phyloP scores from a whole-genome alignment of 306 rosid genomes.

The Malus sylvestris region DNA sequence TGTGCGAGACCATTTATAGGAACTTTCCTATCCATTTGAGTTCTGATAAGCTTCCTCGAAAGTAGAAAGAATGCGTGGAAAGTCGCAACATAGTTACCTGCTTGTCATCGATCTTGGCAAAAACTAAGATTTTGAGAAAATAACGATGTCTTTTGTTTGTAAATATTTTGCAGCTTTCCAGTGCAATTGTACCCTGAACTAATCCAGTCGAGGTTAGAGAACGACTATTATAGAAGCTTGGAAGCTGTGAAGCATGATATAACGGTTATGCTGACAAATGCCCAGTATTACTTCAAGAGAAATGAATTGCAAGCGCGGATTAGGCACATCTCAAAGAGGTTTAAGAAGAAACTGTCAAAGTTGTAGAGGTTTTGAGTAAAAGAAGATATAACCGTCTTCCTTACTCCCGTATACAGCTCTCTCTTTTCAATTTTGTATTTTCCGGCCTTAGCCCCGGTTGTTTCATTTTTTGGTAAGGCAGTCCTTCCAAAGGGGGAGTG shows the following conservation, averaged over 20 bases:
- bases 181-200: constrained; percentile 61
- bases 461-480: neutral
- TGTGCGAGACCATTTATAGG: neutral
- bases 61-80: neutral
- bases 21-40: neutral
- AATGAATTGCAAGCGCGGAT: constrained; percentile 32
- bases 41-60: neutral
- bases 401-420: neutral
- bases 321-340: constrained; percentile 35
- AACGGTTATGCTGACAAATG: constrained; percentile 48
- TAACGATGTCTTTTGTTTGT: constrained; percentile 16
- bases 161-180: constrained; percentile 44
- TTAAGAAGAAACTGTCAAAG: constrained; percentile 52
- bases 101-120: neutral
- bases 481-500: neutral
- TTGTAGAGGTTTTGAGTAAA: constrained; percentile 22
- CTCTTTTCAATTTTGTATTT: neutral
- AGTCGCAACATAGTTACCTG: too few species aligned
- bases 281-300: constrained; percentile 27
- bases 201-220: constrained; percentile 47
- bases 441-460: neutral
- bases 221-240: constrained; percentile 62
- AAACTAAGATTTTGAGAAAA: neutral
- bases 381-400: neutral
- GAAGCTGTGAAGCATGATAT: constrained; percentile 71